Evolutionary conservation across 768 basidiomycete genomes (phyloP).

Genomic region (Lentinus brumalis): DNA sequence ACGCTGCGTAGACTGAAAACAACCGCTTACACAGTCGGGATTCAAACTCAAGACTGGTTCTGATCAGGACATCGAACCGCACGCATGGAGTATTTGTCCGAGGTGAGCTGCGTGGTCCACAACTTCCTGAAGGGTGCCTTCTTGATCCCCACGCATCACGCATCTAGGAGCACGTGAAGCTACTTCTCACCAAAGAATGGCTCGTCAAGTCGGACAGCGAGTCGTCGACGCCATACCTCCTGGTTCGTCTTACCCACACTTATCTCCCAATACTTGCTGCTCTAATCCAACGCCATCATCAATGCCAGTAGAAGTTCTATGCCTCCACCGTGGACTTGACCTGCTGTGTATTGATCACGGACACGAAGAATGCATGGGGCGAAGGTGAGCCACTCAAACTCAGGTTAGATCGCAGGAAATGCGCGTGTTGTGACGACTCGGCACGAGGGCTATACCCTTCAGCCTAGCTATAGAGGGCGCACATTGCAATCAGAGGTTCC

Average conservation of each 20-base stretch:
- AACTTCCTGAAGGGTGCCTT: background rate
- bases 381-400: constrained; percentile 52
- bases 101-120: constrained; percentile 40
- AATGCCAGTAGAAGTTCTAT: constrained; percentile 61
- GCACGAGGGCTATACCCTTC: too few species aligned
- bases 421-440: too few species aligned
- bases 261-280: background rate
- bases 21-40: too few species aligned
- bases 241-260: constrained; percentile 49
- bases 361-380: constrained; percentile 73
- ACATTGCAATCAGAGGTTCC: too few species aligned
- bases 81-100: constrained; percentile 22
- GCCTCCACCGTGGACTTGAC: constrained; percentile 55
- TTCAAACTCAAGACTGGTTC: background rate
- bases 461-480: too few species aligned
- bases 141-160: constrained; percentile 1
- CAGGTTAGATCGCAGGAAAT: background rate
- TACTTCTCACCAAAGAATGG: constrained; percentile 71
- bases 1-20: too few species aligned
- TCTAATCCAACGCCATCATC: background rate
- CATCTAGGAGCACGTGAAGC: constrained; percentile 54
- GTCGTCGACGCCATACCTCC: constrained; percentile 67
- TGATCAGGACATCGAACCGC: constrained; percentile 7
- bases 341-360: constrained; percentile 67
- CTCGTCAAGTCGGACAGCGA: constrained; percentile 63